Evolutionary conservation across 805 yeast species (phyloP).

Genomic region (Metschnikowia henanensis): DNA sequence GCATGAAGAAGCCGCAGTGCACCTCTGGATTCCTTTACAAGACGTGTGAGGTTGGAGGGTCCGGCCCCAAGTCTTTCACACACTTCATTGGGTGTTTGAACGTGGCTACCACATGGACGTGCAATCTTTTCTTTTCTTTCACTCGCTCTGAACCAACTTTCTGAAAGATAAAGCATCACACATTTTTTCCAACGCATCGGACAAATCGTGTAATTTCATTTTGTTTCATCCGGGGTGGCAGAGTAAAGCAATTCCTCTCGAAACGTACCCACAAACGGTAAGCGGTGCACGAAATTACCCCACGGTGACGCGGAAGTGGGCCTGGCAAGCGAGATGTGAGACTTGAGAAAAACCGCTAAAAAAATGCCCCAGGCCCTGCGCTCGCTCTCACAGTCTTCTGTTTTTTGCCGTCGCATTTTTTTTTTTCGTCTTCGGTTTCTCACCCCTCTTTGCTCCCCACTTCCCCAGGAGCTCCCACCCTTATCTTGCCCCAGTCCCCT

Average conservation of each 20-base stretch:
- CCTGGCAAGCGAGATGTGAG: not conserved
- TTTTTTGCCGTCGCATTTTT: conserved; percentile 8
- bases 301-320: conserved; percentile 2
- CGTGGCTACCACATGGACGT: conserved; percentile 2
- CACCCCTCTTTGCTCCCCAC: conserved; percentile 10
- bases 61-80: not conserved
- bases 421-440: conserved; percentile 2
- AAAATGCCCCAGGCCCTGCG: conserved; percentile 6
- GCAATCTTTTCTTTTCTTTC: not conserved
- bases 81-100: not conserved
- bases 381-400: not conserved
- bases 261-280: not conserved
- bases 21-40: not conserved
- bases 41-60: not conserved
- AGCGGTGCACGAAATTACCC: conserved; percentile 5
- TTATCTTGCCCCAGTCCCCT: conserved; percentile 7
- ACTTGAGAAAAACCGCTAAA: conserved; percentile 1
- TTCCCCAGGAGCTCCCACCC: conserved; percentile 6
- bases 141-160: no score
- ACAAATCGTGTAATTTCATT: not conserved
- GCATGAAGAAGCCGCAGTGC: conserved; percentile 1
- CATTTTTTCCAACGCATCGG: not conserved
- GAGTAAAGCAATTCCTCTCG: not conserved
- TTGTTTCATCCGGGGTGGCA: not conserved
- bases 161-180: no score